Conservation (phyloP, 1,139 yeast species). For the Candida anutae region DNA sequence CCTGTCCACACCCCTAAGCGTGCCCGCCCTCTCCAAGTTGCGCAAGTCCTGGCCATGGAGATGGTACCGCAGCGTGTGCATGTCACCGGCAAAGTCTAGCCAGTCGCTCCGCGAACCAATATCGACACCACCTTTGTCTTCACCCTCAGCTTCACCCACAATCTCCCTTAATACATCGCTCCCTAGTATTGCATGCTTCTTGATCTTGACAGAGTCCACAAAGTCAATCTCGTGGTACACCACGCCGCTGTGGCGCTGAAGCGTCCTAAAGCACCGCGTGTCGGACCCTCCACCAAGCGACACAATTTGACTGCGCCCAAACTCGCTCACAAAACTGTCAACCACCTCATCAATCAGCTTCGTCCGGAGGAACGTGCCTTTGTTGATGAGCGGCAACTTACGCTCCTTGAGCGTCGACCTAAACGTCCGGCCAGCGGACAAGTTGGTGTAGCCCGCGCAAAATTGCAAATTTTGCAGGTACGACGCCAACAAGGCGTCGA, state of each 20-base stretch:
- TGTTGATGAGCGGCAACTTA: slow-evolving; percentile 71
- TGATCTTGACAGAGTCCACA: slow-evolving; percentile 50
- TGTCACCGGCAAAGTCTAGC: slow-evolving; percentile 14
- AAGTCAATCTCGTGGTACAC: slow-evolving; percentile 74
- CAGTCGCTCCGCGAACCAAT: slow-evolving; percentile 2
- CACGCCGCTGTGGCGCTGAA: slow-evolving; percentile 23
- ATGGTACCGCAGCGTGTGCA: slow-evolving; percentile 44
- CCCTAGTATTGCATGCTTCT: slow-evolving; percentile 44
- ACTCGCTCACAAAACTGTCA: slow-evolving; percentile 35
- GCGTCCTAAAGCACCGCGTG: slow-evolving; percentile 56
- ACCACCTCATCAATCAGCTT: slow-evolving; percentile 51
- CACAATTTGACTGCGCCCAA: slow-evolving; percentile 48
- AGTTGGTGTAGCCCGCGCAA: slow-evolving; percentile 31
- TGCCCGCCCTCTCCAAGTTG: slow-evolving; percentile 8
- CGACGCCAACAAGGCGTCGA: slow-evolving; percentile 37
- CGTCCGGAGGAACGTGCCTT: slow-evolving; percentile 80
- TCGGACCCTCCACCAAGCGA: slow-evolving; percentile 98
- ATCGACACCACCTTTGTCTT: slow-evolving; percentile 2
- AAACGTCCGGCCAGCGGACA: slow-evolving; percentile 36
- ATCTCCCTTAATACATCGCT: slow-evolving; percentile 15
- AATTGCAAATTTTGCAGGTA: slow-evolving; percentile 28
- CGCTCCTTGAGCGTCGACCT: slow-evolving; percentile 31
- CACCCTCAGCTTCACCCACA: slow-evolving; percentile 10
- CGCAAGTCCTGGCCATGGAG: slow-evolving; percentile 54
- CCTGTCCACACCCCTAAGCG: slow-evolving; percentile 18